phyloP scores from a whole-genome alignment of 2,329 filamentous ascomycete species.

The Aspergillus ruber region DNA sequence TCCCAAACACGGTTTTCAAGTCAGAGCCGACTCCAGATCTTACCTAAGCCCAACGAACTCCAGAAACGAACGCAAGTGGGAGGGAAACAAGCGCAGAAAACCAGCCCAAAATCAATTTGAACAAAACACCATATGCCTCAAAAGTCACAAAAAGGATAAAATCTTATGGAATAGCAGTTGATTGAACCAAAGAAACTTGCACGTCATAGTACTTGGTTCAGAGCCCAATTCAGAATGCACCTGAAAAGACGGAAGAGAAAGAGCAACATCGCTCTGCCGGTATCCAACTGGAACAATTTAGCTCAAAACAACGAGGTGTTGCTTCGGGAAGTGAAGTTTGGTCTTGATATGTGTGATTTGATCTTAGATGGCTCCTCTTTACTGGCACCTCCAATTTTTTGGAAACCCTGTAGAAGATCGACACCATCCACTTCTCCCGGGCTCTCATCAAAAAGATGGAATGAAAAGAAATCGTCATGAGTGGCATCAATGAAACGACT shows the following conservation, averaged over 20 bases:
- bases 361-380: conserved; percentile 29
- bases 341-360: conserved; percentile 23
- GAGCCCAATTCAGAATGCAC: background rate
- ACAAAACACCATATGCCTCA: conserved; percentile 3
- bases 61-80: conserved; percentile 13
- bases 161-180: background rate
- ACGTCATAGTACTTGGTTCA: background rate
- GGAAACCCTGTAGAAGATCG: conserved; percentile 43
- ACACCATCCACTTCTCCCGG: conserved; percentile 39
- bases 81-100: conserved; percentile 5
- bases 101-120: conserved; percentile 1
- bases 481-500: conserved; percentile 29
- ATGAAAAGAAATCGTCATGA: conserved; percentile 43
- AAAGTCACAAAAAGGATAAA: background rate
- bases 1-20: conserved; percentile 20
- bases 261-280: background rate
- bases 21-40: conserved; percentile 19
- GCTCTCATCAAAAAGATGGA: conserved; percentile 41
- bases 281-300: background rate
- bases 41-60: conserved; percentile 21
- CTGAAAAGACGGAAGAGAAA: background rate
- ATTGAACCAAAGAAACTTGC: conserved; percentile 3
- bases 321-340: conserved; percentile 25
- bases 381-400: conserved; percentile 38
- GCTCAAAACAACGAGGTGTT: conserved; percentile 30